Evolutionary conservation across 1,284 basidiomycete genomes (phyloP).

Genomic region (Malassezia obtusa): DNA sequence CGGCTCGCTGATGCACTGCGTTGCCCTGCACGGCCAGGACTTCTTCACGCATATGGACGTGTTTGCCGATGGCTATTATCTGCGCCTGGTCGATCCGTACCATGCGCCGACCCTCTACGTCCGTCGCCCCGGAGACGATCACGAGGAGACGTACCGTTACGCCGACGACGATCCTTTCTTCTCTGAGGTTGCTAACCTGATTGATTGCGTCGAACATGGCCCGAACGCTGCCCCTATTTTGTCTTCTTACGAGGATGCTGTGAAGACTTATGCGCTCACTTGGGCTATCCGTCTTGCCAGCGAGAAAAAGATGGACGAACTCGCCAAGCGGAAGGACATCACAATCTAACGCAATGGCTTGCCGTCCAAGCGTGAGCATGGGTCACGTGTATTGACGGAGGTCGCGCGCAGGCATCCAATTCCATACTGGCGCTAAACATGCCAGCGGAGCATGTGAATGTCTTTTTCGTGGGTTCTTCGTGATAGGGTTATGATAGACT

Average conservation of each 20-base stretch:
- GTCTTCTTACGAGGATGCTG: constrained; percentile 14
- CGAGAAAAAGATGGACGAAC: background rate
- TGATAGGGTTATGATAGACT: background rate
- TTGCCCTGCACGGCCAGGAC: constrained; percentile 45
- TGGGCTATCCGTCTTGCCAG: constrained; percentile 19
- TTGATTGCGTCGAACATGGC: constrained; percentile 41
- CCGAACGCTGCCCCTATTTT: constrained; percentile 15
- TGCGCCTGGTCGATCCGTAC: constrained; percentile 45
- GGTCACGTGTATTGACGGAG: too few species aligned
- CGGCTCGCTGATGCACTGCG: constrained; percentile 41
- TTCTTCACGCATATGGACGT: constrained; percentile 44
- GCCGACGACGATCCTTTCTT: constrained; percentile 47
- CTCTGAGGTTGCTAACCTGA: constrained; percentile 41
- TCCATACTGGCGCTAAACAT: too few species aligned
- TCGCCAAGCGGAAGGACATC: background rate
- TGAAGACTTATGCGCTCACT: constrained; percentile 17
- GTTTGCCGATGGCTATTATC: constrained; percentile 38
- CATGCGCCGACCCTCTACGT: constrained; percentile 44
- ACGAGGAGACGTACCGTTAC: constrained; percentile 42
- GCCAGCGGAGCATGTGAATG: background rate
- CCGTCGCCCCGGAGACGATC: constrained; percentile 42
- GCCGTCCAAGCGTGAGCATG: too few species aligned
- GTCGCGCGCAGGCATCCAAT: too few species aligned
- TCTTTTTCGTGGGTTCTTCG: background rate
- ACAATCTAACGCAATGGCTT: background rate